These are phyloP conservation scores for Coprinopsis marcescibilis DNA, from an alignment of 768 basidiomycete species.

Conservation along the genomic window DNA sequence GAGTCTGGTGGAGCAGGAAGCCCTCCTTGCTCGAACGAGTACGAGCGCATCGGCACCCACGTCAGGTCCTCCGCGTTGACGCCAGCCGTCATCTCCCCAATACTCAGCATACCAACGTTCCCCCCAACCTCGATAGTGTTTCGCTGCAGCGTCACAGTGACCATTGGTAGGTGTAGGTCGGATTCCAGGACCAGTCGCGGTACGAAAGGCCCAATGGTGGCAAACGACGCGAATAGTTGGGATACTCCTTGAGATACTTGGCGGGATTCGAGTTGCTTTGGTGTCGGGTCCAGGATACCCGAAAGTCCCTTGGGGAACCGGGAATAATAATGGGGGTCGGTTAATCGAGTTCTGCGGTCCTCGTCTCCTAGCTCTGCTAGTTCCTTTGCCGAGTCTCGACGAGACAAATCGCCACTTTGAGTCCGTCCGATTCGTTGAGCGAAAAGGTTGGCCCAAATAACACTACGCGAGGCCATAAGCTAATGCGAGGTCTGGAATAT, in stretches of 20 bases:
- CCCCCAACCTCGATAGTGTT: slow-evolving; percentile 64
- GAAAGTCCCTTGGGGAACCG: no score
- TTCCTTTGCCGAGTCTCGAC: background rate
- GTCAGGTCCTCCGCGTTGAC: slow-evolving; percentile 46
- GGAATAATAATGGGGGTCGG: no score
- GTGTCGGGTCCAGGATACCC: background rate
- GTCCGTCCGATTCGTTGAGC: background rate
- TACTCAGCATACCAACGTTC: slow-evolving; percentile 56
- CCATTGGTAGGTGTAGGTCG: slow-evolving; percentile 38
- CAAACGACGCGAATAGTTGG: slow-evolving; percentile 32
- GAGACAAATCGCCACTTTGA: background rate
- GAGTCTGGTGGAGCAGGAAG: slow-evolving; percentile 49
- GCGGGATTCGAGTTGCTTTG: background rate
- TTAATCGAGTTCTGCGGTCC: no score
- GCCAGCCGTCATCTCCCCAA: slow-evolving; percentile 57
- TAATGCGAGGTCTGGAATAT: background rate
- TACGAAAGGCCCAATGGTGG: slow-evolving; percentile 38
- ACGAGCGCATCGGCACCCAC: slow-evolving; percentile 60
- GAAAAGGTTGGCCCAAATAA: slow-evolving; percentile 40
- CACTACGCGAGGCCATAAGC: slow-evolving; percentile 25
- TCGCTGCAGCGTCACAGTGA: slow-evolving; percentile 61
- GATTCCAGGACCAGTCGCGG: slow-evolving; percentile 37
- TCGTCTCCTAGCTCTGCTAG: slow-evolving; percentile 5
- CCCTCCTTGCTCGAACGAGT: slow-evolving; percentile 46
- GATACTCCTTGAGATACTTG: slow-evolving; percentile 14